Conservation (phyloP, 805 yeast species). For the Yamadazyma paraphyllophila region DNA sequence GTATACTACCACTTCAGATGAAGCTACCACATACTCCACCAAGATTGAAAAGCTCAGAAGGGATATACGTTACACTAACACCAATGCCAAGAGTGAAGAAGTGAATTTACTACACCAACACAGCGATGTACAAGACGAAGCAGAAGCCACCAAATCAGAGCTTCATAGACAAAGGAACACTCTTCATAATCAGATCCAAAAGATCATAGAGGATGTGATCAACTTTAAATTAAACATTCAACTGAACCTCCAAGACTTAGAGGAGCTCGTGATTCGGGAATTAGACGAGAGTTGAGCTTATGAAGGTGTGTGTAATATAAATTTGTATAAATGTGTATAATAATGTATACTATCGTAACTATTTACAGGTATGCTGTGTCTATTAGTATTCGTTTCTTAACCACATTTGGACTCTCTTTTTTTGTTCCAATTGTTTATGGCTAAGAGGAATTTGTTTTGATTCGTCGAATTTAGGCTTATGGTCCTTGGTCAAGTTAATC, state of each 20-base stretch:
- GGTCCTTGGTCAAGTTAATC: slow-evolving; percentile 19
- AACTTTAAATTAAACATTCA: slow-evolving; percentile 69
- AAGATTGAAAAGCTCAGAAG: slow-evolving; percentile 65
- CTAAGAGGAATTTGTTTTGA: background rate
- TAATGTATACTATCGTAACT: slow-evolving; percentile 11
- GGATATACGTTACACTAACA: slow-evolving; percentile 50
- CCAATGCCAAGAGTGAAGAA: slow-evolving; percentile 48
- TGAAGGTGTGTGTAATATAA: background rate
- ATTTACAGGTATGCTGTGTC: slow-evolving; percentile 3
- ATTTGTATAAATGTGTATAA: slow-evolving; percentile 5
- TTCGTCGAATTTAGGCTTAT: slow-evolving; percentile 26
- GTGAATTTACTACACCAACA: slow-evolving; percentile 45
- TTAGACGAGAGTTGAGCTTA: slow-evolving; percentile 14
- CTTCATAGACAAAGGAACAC: slow-evolving; percentile 45
- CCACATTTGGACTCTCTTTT: slow-evolving; percentile 62
- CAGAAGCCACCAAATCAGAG: slow-evolving; percentile 48
- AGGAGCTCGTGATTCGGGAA: slow-evolving; percentile 37
- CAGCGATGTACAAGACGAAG: slow-evolving; percentile 51
- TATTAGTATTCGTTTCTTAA: slow-evolving; percentile 50
- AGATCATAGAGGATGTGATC: slow-evolving; percentile 57
- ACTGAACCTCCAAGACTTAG: slow-evolving; percentile 58
- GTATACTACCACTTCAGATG: slow-evolving; percentile 52
- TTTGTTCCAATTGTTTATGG: slow-evolving; percentile 48
- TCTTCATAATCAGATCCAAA: slow-evolving; percentile 53
- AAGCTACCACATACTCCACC: slow-evolving; percentile 52